Evolutionary conservation across 2,329 filamentous ascomycete species (phyloP).

Genomic region (Cercospora brassicicola): DNA sequence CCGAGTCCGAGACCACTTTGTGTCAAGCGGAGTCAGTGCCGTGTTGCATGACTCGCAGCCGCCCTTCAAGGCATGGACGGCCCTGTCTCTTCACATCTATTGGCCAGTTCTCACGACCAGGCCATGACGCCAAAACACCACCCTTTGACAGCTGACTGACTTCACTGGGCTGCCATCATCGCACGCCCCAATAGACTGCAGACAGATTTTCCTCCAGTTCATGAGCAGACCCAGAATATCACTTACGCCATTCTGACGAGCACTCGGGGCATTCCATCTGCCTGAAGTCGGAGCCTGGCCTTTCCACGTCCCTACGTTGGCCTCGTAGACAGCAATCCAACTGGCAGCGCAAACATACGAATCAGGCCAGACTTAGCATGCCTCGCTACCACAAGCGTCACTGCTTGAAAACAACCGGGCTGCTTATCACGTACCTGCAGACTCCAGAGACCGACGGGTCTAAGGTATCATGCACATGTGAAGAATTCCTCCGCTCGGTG

Average conservation of each 20-base stretch:
- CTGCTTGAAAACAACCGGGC: not conserved
- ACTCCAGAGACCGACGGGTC: not conserved
- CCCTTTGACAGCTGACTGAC: not conserved
- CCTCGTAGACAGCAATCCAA: not conserved
- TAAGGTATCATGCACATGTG: not conserved
- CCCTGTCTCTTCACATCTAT: not conserved
- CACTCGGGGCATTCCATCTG: not conserved
- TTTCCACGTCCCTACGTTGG: not conserved
- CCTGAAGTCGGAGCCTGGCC: not conserved
- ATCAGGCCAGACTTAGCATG: not conserved
- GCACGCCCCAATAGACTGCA: not conserved
- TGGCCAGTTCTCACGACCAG: not conserved
- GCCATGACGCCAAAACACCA: not conserved
- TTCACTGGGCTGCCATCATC: not conserved
- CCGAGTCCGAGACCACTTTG: not conserved
- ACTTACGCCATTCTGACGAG: not conserved
- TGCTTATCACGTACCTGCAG: not conserved
- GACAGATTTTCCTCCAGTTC: not conserved
- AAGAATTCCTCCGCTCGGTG: not conserved
- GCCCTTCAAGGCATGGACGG: not conserved
- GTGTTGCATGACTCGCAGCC: not conserved
- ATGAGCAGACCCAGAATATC: not conserved
- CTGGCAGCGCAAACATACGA: not conserved
- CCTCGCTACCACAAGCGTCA: not conserved
- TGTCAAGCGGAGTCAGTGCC: slow-evolving; percentile 1